A percentile compares a stretch with the other conserved stretches of the same genome.
phyloP scores from a whole-genome alignment of 768 basidiomycete species.

The Leccinellum rugosiceps region DNA sequence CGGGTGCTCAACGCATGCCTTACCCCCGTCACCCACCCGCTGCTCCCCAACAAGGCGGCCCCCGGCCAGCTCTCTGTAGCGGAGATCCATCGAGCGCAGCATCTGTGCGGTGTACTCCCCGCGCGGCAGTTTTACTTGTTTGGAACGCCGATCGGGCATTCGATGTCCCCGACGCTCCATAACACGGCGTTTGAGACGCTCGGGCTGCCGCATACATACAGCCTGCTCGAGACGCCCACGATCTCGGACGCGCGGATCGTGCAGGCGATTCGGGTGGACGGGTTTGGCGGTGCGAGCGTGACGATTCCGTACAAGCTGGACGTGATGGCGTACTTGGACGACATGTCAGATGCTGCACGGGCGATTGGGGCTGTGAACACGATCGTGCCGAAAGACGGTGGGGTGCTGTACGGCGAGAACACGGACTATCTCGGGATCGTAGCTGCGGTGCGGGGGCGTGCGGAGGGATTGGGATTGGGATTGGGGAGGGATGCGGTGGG shows the following conservation, averaged over 20 bases:
- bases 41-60: slow-evolving; percentile 82
- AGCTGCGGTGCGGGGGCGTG: slow-evolving; percentile 45
- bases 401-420: slow-evolving; percentile 82
- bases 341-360: slow-evolving; percentile 74
- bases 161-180: slow-evolving; percentile 91
- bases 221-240: slow-evolving; percentile 66
- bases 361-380: slow-evolving; percentile 96
- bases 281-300: slow-evolving; percentile 94
- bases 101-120: slow-evolving; percentile 78
- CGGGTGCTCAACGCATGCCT: slow-evolving; percentile 83
- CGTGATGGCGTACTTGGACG: slow-evolving; percentile 79
- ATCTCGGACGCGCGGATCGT: slow-evolving; percentile 49
- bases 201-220: slow-evolving; percentile 82
- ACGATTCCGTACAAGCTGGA: slow-evolving; percentile 96
- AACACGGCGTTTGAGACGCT: slow-evolving; percentile 81
- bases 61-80: slow-evolving; percentile 91
- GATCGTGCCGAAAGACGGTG: slow-evolving; percentile 48
- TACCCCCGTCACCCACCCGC: slow-evolving; percentile 87
- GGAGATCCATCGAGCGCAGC: slow-evolving; percentile 79
- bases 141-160: slow-evolving; percentile 83
- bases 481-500: slow-evolving; percentile 35
- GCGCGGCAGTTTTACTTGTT: slow-evolving; percentile 78
- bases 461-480: slow-evolving; percentile 24
- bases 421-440: slow-evolving; percentile 94
- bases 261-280: slow-evolving; percentile 54